Percentiles rank a stretch among this genome's conserved stretches.
These are phyloP conservation scores for Colletotrichum sp. DNA, from an alignment of 2,329 filamentous ascomycete genomes.

Conservation along the genomic window DNA sequence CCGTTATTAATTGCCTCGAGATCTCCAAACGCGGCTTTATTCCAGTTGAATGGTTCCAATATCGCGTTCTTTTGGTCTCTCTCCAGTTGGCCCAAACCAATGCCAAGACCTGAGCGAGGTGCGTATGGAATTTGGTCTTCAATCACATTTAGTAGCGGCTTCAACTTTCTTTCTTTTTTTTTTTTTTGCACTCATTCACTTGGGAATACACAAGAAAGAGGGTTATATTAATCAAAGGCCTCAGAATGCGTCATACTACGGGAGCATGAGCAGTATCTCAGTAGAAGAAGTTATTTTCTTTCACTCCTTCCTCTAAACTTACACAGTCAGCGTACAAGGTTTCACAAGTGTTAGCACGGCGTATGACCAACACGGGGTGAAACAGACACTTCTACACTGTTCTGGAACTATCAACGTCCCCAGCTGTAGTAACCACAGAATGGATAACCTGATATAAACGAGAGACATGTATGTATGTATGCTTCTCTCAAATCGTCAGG, in stretches of 20 bases:
- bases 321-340: background rate
- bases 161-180: too few relatives aligned
- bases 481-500: background rate
- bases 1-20: background rate
- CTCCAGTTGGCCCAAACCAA: background rate
- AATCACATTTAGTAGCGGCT: background rate
- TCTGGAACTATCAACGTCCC: background rate
- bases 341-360: fast-evolving
- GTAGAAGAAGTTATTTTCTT: fast-evolving
- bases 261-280: background rate
- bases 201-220: background rate
- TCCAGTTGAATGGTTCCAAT: background rate
- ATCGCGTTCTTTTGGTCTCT: fast-evolving
- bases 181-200: background rate
- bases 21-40: background rate
- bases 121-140: fast-evolving
- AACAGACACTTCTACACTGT: background rate
- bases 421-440: background rate
- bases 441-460: fast-evolving
- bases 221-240: background rate
- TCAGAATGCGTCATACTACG: background rate
- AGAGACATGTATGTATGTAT: background rate
- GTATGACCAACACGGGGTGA: background rate
- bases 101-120: background rate
- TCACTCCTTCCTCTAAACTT: background rate